These are phyloP conservation scores for Leccinum imitatum DNA, from an alignment of 768 basidiomycete species.

Conservation along the genomic window DNA sequence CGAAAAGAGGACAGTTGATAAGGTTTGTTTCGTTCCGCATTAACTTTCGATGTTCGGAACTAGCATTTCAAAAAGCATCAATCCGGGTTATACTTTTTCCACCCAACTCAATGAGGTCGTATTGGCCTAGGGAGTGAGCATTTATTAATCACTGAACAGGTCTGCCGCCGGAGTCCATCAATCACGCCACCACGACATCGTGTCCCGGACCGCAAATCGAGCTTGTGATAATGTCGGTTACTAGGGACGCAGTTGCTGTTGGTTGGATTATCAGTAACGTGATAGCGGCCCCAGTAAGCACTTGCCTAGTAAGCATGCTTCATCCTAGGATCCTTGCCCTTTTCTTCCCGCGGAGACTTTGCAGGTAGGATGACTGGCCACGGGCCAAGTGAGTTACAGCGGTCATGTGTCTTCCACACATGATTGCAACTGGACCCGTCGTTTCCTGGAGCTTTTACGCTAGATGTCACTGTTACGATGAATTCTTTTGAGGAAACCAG, in stretches of 20 bases:
- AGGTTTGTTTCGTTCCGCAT: not conserved
- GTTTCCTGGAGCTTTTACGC: too few relatives aligned
- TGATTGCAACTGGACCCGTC: too few relatives aligned
- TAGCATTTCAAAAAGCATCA: not conserved
- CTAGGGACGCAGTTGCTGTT: not conserved
- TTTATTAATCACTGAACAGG: not conserved
- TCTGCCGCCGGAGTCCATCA: not conserved
- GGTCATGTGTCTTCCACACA: too few relatives aligned
- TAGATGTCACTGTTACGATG: too few relatives aligned
- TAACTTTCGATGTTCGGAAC: not conserved
- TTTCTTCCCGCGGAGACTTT: not conserved
- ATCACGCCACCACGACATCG: not conserved
- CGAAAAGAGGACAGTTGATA: not conserved
- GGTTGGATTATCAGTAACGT: not conserved
- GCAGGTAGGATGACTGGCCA: too few relatives aligned
- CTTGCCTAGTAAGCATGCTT: not conserved
- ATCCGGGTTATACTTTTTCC: not conserved
- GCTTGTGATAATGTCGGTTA: not conserved
- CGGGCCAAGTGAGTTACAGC: too few relatives aligned
- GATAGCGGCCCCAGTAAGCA: not conserved
- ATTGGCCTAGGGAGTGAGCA: not conserved
- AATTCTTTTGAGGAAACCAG: too few relatives aligned
- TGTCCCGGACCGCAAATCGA: not conserved
- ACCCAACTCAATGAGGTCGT: not conserved
- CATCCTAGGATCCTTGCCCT: not conserved